Base-by-base conservation (phyloP, 305 asterid genomes). In the Plantago coronopus region DNA sequence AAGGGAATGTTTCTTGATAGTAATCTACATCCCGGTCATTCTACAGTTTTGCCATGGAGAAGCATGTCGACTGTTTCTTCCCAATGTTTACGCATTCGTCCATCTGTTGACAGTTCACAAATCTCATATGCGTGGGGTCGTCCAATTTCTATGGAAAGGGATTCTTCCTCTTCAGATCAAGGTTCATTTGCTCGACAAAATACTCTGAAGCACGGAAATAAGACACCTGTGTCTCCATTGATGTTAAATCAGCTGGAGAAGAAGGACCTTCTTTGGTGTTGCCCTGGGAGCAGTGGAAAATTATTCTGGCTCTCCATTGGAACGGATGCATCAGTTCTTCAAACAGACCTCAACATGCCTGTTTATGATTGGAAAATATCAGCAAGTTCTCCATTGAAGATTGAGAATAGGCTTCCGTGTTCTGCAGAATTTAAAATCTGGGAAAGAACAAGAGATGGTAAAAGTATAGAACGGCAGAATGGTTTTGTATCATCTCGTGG, bases 321-420 rank as follows among this genome's bases (percentile, higher is more conserved):
- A 66, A 81, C 88, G 31, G 99, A 94, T 75, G 96, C 99, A 46
- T 83, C 99, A 27, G 87, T 88, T 84, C 96, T 87, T 67, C 95
- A 85, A 49, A 82, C 97, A 63, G 96, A 91, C 70, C 93, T 89
- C 54, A 94, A 82, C 72, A 59, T 76, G 60, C 96, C 99, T 42
- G 95, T 90, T 62, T 87, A 84, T 82, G 99, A 94, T 79, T 94
- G 99, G 99, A 89, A 76, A 78, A 78, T 94, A 80, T 94, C 99
- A 18, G 77, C 85, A 63, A 85, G 82, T 71, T 83, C 99, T 68
- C 95, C 97, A 15, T 67, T 94, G 81, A 90, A 86, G 83, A 70
- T 94, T 76, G 99, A 94, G 81, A 94, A 94, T 71, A 84, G 96
- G 74, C 94, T 94, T 72, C 99, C 99, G 55, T 90, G 93, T 72